Percentiles rank a stretch among this genome's conserved stretches.
phyloP scores from a whole-genome alignment of 768 basidiomycete genomes.

The Mycena rosella region DNA sequence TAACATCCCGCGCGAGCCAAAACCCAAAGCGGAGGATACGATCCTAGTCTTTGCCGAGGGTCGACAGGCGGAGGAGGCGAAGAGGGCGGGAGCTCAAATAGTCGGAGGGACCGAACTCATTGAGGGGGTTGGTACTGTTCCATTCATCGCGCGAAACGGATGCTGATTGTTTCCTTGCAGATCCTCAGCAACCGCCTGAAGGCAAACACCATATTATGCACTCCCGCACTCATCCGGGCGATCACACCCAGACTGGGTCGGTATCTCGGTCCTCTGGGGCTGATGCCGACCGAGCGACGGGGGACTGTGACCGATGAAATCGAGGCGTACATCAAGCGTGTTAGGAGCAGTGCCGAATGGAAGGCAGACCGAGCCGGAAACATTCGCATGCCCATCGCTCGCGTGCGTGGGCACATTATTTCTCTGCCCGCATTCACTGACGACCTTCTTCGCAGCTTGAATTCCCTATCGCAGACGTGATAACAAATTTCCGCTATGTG shows the following conservation, averaged over 20 bases:
- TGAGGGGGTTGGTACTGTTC: conserved; percentile 75
- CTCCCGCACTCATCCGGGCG: conserved; percentile 79
- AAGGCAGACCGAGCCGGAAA: conserved; percentile 90
- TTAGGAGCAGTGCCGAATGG: conserved; percentile 92
- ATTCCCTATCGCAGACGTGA: conserved; percentile 81
- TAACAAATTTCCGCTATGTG: conserved; percentile 84
- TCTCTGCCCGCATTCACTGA: conserved; percentile 19
- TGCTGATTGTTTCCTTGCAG: conserved; percentile 51
- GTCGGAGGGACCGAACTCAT: conserved; percentile 93
- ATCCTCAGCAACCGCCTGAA: conserved; percentile 79
- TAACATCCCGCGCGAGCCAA: conserved; percentile 85
- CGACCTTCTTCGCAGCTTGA: conserved; percentile 63
- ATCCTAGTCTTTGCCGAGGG: conserved; percentile 97
- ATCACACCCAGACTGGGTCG: conserved; percentile 86
- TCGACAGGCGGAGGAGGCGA: conserved; percentile 83
- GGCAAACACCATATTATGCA: conserved; percentile 89
- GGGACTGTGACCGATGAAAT: conserved; percentile 96
- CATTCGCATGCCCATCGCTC: conserved; percentile 85
- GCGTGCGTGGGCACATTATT: conserved; percentile 58
- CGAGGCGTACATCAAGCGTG: conserved; percentile 80
- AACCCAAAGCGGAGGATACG: conserved; percentile 74
- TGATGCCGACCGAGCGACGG: conserved; percentile 95
- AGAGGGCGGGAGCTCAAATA: conserved; percentile 87
- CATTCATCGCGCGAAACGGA: conserved; percentile 11
- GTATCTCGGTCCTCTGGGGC: conserved; percentile 87